Evolutionary conservation across 305 asterid genomes (phyloP).

Genomic region (Ruellia speciosa): DNA sequence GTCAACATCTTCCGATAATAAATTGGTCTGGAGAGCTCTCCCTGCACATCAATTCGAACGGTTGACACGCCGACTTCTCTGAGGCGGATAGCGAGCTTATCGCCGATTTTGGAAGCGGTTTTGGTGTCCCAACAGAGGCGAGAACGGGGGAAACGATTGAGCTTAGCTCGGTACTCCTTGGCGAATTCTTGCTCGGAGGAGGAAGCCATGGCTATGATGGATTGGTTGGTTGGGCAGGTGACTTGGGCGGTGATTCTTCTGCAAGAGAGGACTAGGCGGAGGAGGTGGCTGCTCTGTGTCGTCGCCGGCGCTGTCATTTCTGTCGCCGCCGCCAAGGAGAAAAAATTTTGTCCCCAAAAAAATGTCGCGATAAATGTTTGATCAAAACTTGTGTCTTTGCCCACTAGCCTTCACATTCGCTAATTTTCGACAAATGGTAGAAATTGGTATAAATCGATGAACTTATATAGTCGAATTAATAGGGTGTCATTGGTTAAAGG

Average conservation of each 20-base stretch:
- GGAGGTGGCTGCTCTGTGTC: constrained; percentile 30
- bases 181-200: constrained; percentile 67
- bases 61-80: constrained; percentile 36
- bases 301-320: constrained; percentile 34
- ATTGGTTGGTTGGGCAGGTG: constrained; percentile 32
- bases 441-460: too few relatives aligned
- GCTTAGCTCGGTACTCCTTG: constrained; percentile 43
- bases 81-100: constrained; percentile 52
- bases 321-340: constrained; percentile 11
- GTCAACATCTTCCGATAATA: constrained; percentile 47
- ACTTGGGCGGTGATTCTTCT: constrained; percentile 73
- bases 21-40: constrained; percentile 49
- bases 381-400: too few relatives aligned
- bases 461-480: too few relatives aligned
- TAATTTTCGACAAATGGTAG: too few relatives aligned
- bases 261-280: constrained; percentile 53
- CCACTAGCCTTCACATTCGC: too few relatives aligned
- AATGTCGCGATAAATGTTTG: too few relatives aligned
- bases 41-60: constrained; percentile 48
- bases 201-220: constrained; percentile 72
- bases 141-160: constrained; percentile 51
- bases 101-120: constrained; percentile 51
- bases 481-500: too few relatives aligned
- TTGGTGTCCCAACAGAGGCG: constrained; percentile 42
- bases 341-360: neutral